Conservation (phyloP, 441 rosid genomes). For the Gossypium davidsonii region DNA sequence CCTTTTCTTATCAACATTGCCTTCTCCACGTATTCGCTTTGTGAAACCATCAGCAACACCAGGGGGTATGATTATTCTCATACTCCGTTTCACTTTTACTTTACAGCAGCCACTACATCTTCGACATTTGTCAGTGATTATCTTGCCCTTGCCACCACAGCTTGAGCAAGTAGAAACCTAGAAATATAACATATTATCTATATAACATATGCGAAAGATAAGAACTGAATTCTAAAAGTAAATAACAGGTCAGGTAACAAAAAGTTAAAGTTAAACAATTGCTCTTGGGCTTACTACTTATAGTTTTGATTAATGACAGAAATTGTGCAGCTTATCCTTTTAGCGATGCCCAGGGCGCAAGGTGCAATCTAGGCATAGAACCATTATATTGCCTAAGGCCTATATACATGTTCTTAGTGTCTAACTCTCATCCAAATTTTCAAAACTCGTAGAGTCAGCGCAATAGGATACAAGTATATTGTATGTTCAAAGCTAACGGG, state of each 20-base stretch:
- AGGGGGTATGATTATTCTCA: slow-evolving; percentile 66
- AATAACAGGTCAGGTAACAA: neutral
- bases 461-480: no score
- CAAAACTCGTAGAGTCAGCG: neutral
- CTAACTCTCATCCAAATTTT: neutral
- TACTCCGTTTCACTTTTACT: slow-evolving; percentile 44
- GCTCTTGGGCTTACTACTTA: neutral
- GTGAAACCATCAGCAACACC: slow-evolving; percentile 75
- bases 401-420: neutral
- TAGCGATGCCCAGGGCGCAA: neutral
- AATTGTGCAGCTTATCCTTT: neutral
- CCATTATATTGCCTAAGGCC: neutral
- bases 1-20: slow-evolving; percentile 67
- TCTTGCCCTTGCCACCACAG: slow-evolving; percentile 78
- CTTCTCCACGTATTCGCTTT: slow-evolving; percentile 65
- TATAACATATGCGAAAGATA: slow-evolving; percentile 17
- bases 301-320: neutral
- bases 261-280: neutral
- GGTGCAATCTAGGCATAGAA: neutral
- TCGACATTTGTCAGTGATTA: slow-evolving; percentile 64
- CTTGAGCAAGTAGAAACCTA: slow-evolving; percentile 81
- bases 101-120: slow-evolving; percentile 63
- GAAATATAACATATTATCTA: slow-evolving; percentile 26
- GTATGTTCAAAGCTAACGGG: no score
- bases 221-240: slow-evolving; percentile 5